A percentile compares a stretch with the other conserved stretches of the same genome.
Conservation (phyloP, 2,329 filamentous ascomycete species). For the Acarospora socialis region DNA sequence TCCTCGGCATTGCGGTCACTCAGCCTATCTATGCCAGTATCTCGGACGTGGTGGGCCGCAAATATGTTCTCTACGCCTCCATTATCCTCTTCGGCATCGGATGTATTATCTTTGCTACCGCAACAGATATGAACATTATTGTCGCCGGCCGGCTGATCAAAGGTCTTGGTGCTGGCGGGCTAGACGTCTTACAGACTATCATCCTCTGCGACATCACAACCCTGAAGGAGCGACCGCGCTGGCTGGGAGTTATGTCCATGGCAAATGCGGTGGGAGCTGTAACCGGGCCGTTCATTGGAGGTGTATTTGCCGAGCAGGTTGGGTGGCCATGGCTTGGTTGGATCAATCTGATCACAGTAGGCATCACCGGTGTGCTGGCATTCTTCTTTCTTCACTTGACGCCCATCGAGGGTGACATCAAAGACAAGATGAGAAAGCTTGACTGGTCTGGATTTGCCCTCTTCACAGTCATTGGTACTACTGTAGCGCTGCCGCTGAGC, state of each 20-base stretch:
- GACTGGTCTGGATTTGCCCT: conserved; percentile 22
- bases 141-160: conserved; percentile 24
- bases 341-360: conserved; percentile 22
- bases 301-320: conserved; percentile 12
- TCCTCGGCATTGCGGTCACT: conserved; percentile 9
- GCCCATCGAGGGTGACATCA: conserved; percentile 4
- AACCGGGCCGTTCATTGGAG: conserved; percentile 14
- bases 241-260: conserved; percentile 37
- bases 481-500: conserved; percentile 20
- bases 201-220: conserved; percentile 32
- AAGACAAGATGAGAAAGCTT: conserved; percentile 13
- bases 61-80: conserved; percentile 22
- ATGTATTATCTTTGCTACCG: conserved; percentile 26
- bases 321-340: conserved; percentile 26
- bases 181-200: conserved; percentile 28
- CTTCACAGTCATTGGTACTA: conserved; percentile 16
- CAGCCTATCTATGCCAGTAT: conserved; percentile 14
- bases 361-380: conserved; percentile 4
- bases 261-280: conserved; percentile 19
- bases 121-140: conserved; percentile 19
- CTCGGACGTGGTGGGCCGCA: conserved; percentile 22
- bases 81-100: conserved; percentile 31
- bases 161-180: conserved; percentile 29
- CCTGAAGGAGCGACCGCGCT: conserved; percentile 28
- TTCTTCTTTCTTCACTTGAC: conserved; percentile 6